These are phyloP conservation scores for Aspergillus neoniger DNA, from an alignment of 2,329 filamentous ascomycete species.

Conservation along the genomic window DNA sequence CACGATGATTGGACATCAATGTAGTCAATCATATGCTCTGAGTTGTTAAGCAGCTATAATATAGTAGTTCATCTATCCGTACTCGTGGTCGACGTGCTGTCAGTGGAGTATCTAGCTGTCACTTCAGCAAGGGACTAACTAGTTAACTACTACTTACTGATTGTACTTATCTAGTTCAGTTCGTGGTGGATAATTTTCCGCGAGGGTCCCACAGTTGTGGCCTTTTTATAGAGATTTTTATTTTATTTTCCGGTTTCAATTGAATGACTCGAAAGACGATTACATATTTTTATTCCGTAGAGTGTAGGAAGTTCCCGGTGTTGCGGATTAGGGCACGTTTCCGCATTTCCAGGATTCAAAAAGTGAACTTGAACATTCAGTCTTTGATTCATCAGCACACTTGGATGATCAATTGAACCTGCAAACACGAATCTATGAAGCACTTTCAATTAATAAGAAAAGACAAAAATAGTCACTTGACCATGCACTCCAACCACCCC, in stretches of 20 bases:
- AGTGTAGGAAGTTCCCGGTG: no score
- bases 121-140: background rate
- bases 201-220: no score
- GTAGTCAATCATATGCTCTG: background rate
- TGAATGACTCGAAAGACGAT: no score
- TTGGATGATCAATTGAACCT: background rate
- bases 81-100: background rate
- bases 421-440: background rate
- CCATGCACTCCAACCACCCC: background rate
- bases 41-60: background rate
- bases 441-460: background rate
- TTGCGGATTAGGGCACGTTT: background rate
- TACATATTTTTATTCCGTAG: no score
- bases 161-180: no score
- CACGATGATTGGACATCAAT: background rate
- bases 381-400: no score
- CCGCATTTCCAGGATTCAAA: background rate
- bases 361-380: no score
- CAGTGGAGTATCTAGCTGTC: background rate
- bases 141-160: background rate
- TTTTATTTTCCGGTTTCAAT: no score
- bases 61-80: background rate
- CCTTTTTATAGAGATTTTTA: no score
- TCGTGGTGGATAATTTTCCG: background rate
- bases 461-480: conserved; percentile 3